These are phyloP conservation scores for Bodo saltans DNA, from an alignment of 78 protist genomes.

Conservation along the genomic window DNA sequence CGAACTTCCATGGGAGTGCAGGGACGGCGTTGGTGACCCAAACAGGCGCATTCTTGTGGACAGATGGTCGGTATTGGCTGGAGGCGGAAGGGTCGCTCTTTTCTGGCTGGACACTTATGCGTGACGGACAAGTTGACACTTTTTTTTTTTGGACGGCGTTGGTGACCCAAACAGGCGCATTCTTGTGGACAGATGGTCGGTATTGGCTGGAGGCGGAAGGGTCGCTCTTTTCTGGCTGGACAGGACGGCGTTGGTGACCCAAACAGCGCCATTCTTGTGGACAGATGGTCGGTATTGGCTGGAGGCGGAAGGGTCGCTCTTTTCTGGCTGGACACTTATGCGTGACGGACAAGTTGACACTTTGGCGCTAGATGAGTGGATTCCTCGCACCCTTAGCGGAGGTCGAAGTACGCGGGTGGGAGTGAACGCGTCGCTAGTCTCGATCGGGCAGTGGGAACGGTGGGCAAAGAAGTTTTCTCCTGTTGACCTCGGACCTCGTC, in stretches of 20 bases:
- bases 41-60: conserved; percentile 73
- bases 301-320: not conserved
- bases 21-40: conserved; percentile 72
- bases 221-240: not conserved
- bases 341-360: not conserved
- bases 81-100: conserved; percentile 74
- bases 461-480: too few relatives aligned
- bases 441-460: too few relatives aligned
- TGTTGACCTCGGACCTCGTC: not conserved
- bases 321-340: conserved; percentile 68
- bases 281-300: not conserved
- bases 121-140: conserved; percentile 29
- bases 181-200: not conserved
- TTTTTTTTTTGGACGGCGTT: not conserved
- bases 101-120: conserved; percentile 67
- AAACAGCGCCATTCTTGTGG: not conserved
- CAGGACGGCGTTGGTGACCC: not conserved
- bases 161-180: not conserved
- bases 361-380: not conserved
- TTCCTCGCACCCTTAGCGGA: not conserved
- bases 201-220: too few relatives aligned
- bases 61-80: conserved; percentile 80
- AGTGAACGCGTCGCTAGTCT: too few relatives aligned
- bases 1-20: conserved; percentile 82
- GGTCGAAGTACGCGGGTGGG: too few relatives aligned